Conservation (phyloP, 768 basidiomycete species). For the Psilocybe tampanensis region DNA sequence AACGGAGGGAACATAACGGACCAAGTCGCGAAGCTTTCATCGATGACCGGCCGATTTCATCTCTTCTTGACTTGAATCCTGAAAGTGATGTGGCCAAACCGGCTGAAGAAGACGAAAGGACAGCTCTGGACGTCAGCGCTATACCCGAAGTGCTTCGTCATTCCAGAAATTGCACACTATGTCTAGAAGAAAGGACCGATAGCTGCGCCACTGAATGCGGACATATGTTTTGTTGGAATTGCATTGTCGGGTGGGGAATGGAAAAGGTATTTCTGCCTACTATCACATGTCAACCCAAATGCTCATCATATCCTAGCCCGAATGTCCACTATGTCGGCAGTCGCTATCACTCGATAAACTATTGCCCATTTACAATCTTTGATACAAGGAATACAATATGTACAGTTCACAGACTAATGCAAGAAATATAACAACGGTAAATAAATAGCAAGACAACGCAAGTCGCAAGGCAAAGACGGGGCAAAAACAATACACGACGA, state of each 20-base stretch:
- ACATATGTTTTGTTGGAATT: conserved; percentile 89
- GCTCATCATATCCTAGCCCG: conserved; percentile 48
- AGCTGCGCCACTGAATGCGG: conserved; percentile 88
- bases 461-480: neutral
- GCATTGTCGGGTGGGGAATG: conserved; percentile 86
- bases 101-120: conserved; percentile 73
- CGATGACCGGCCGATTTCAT: conserved; percentile 63
- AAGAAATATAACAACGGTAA: conserved; percentile 12
- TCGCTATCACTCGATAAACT: conserved; percentile 66
- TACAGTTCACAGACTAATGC: conserved; percentile 11
- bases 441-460: conserved; percentile 6
- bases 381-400: conserved; percentile 23
- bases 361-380: conserved; percentile 85
- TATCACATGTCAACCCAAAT: neutral
- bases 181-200: conserved; percentile 81
- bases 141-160: conserved; percentile 57
- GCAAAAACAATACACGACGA: neutral
- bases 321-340: conserved; percentile 88
- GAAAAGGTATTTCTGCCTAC: conserved; percentile 62
- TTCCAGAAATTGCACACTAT: conserved; percentile 77
- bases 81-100: conserved; percentile 56
- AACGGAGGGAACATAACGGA: conserved; percentile 21
- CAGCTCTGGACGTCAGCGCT: conserved; percentile 58
- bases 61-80: conserved; percentile 53
- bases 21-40: conserved; percentile 43